These are phyloP conservation scores for Triangularia setosa DNA, from an alignment of 2,329 filamentous ascomycete genomes.

Conservation along the genomic window DNA sequence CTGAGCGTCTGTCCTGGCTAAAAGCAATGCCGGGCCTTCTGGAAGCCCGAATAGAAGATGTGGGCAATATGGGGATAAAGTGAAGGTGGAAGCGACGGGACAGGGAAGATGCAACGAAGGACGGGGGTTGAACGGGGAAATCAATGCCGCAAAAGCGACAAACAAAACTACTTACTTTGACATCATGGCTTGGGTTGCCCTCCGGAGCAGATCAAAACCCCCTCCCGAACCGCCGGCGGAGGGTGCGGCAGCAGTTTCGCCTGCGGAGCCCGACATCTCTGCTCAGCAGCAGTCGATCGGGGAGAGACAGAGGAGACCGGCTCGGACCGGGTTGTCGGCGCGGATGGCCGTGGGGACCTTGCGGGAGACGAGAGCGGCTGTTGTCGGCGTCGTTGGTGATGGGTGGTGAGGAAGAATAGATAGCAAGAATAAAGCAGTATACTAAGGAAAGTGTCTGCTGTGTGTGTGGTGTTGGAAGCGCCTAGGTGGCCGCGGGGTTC, in stretches of 20 bases:
- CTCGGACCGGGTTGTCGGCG: constrained; percentile 12
- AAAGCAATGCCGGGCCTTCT: constrained; percentile 21
- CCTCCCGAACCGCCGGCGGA: constrained; percentile 37
- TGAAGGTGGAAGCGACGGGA: constrained; percentile 11
- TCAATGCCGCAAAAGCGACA: constrained; percentile 12
- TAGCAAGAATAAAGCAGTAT: not conserved
- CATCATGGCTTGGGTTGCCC: constrained; percentile 60
- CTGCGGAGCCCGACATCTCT: constrained; percentile 47
- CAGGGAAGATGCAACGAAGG: constrained; percentile 6
- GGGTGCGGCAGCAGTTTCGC: constrained; percentile 16
- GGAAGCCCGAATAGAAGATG: constrained; percentile 20
- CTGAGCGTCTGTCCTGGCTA: constrained; percentile 17
- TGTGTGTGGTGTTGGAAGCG: not conserved
- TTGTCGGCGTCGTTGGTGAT: not conserved
- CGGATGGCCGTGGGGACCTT: not conserved
- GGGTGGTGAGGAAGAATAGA: not conserved
- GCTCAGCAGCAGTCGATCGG: constrained; percentile 7
- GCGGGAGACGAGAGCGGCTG: not conserved
- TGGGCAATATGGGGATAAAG: constrained; percentile 21
- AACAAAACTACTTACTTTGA: constrained; percentile 50
- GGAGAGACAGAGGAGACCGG: constrained; percentile 8
- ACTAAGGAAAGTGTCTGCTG: not conserved
- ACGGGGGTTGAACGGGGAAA: constrained; percentile 12
- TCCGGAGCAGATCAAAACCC: constrained; percentile 53
- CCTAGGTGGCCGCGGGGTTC: not conserved